phyloP scores from a whole-genome alignment of 108 stramenopile species.

The Chaetoceros tenuissimus region DNA sequence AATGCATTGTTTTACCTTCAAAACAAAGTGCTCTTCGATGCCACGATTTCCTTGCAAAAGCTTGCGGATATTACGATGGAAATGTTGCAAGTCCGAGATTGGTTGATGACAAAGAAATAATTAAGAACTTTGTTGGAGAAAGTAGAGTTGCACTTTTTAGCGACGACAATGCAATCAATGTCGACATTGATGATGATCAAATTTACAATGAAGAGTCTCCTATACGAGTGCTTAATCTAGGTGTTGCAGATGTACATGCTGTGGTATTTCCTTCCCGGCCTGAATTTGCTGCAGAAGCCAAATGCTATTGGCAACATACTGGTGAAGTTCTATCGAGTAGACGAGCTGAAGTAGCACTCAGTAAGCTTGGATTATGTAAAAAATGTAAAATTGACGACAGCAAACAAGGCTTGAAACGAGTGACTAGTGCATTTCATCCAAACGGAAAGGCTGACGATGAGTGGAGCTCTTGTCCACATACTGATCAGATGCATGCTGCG shows the following conservation, averaged over 20 bases:
- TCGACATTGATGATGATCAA: not conserved
- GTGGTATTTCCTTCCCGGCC: slow-evolving; percentile 56
- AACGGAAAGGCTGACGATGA: slow-evolving; percentile 1
- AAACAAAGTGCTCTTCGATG: slow-evolving; percentile 36
- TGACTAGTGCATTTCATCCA: not conserved
- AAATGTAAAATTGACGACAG: slow-evolving; percentile 18
- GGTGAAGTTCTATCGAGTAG: slow-evolving; percentile 54
- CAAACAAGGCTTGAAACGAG: slow-evolving; percentile 7
- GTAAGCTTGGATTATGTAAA: slow-evolving; percentile 16
- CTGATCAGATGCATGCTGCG: not conserved
- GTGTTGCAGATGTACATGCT: slow-evolving; percentile 26
- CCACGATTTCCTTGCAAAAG: slow-evolving; percentile 44
- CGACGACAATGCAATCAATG: not conserved
- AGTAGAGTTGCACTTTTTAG: not conserved
- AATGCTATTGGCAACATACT: slow-evolving; percentile 71
- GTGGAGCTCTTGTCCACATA: not conserved
- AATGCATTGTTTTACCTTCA: slow-evolving; percentile 49
- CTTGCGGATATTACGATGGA: slow-evolving; percentile 4
- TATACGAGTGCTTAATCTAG: slow-evolving; percentile 6
- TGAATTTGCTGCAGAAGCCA: slow-evolving; percentile 41
- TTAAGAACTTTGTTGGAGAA: not conserved
- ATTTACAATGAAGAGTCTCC: not conserved
- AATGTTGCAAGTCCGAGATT: not conserved
- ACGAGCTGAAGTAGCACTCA: slow-evolving; percentile 28
- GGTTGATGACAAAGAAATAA: not conserved